These are phyloP conservation scores for Toxicodendron radicans DNA, from an alignment of 345 rosid genomes.

Conservation along the genomic window DNA sequence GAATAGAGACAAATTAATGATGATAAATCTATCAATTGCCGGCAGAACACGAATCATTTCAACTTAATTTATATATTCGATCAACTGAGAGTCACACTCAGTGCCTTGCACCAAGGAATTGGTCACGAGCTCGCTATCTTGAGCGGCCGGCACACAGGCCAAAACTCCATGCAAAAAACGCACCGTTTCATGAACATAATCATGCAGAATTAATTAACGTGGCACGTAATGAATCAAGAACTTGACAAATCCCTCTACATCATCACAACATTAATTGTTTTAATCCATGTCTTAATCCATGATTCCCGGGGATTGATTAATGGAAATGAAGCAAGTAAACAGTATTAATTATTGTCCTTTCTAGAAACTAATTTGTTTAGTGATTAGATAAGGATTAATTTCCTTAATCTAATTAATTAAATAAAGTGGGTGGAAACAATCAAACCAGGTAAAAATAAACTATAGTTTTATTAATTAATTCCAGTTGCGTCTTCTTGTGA, in stretches of 20 bases:
- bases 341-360: neutral
- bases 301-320: conserved; percentile 7
- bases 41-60: conserved; percentile 23
- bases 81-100: neutral
- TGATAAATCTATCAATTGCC: conserved; percentile 22
- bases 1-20: conserved; percentile 8
- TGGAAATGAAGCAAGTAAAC: neutral
- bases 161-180: neutral
- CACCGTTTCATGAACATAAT: too few relatives aligned
- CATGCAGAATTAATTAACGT: too few relatives aligned
- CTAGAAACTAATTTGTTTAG: neutral
- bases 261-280: conserved; percentile 4
- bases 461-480: too few relatives aligned
- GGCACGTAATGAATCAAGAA: neutral
- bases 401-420: neutral
- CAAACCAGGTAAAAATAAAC: neutral
- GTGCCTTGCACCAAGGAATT: conserved; percentile 19
- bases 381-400: neutral
- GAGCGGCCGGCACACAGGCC: conserved; percentile 30
- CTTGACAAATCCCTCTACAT: neutral
- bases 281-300: conserved; percentile 3
- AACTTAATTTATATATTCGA: neutral
- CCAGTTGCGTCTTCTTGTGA: conserved; percentile 10
- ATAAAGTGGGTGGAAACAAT: neutral
- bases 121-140: conserved; percentile 15